These are phyloP conservation scores for Lactarius quietus DNA, from an alignment of 768 basidiomycete genomes.

Conservation along the genomic window DNA sequence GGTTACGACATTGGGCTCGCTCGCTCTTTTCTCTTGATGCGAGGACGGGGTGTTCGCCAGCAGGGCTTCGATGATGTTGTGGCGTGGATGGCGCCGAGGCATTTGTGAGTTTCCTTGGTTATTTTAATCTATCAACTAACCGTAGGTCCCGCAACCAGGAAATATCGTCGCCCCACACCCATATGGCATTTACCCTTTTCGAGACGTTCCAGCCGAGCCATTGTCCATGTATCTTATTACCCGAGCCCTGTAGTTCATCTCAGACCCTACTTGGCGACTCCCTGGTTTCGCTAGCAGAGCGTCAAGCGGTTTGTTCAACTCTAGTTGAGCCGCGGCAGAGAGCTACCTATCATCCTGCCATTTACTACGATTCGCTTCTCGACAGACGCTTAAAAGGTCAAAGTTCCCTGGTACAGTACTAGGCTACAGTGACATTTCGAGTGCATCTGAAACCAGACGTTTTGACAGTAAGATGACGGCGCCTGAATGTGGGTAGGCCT, in stretches of 20 bases:
- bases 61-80: conserved; percentile 5
- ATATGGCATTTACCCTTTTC: not conserved
- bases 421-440: not conserved
- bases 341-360: too few species aligned
- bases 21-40: conserved; percentile 10
- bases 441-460: not conserved
- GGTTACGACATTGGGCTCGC: conserved; percentile 16
- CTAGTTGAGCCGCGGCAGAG: not conserved
- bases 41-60: not conserved
- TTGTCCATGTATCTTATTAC: not conserved
- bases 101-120: not conserved
- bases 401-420: not conserved
- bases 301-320: not conserved
- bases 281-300: not conserved
- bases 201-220: not conserved
- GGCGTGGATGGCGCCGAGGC: not conserved
- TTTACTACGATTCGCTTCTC: not conserved
- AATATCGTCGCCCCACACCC: not conserved
- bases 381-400: not conserved
- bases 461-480: not conserved
- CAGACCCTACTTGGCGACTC: not conserved
- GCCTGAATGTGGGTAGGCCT: not conserved
- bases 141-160: not conserved
- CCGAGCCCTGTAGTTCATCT: not conserved
- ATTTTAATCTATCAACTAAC: not conserved